Percentiles rank a stretch among this genome's conserved stretches.
These are phyloP conservation scores for Rhizophagus clarus DNA, from an alignment of 192 early-diverging fungal genomes.

Conservation along the genomic window DNA sequence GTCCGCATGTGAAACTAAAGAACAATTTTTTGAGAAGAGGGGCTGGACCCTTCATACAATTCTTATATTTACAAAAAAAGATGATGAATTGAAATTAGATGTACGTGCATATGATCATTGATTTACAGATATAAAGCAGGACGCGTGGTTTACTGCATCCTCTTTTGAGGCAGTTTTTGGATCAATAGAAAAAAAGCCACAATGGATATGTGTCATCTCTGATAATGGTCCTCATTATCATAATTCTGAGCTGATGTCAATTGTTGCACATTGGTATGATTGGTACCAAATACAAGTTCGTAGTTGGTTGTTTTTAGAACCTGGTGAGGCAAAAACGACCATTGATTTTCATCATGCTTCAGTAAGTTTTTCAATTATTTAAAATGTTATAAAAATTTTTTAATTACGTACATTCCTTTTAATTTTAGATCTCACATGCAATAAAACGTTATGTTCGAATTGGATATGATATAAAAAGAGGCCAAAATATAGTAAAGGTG, in stretches of 20 bases:
- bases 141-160: slow-evolving; percentile 1
- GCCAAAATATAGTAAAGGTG: neutral
- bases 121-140: neutral
- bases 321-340: neutral
- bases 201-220: slow-evolving; percentile 7
- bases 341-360: neutral
- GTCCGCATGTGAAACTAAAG: neutral
- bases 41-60: neutral
- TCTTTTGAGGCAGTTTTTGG: slow-evolving; percentile 2
- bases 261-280: neutral
- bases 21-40: slow-evolving; percentile 5
- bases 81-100: neutral
- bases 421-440: neutral
- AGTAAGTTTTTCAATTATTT: neutral
- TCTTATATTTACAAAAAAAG: neutral
- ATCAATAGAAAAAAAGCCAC: neutral
- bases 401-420: neutral
- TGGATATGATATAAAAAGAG: neutral
- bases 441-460: slow-evolving; percentile 14
- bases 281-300: neutral
- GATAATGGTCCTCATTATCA: slow-evolving; percentile 13
- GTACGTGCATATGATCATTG: neutral
- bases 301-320: neutral
- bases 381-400: neutral
- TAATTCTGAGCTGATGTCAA: neutral